Evolutionary conservation across 805 yeast species (phyloP), one percentile per base, ranked within the genome.

Genomic region (Candida maesae): DNA sequence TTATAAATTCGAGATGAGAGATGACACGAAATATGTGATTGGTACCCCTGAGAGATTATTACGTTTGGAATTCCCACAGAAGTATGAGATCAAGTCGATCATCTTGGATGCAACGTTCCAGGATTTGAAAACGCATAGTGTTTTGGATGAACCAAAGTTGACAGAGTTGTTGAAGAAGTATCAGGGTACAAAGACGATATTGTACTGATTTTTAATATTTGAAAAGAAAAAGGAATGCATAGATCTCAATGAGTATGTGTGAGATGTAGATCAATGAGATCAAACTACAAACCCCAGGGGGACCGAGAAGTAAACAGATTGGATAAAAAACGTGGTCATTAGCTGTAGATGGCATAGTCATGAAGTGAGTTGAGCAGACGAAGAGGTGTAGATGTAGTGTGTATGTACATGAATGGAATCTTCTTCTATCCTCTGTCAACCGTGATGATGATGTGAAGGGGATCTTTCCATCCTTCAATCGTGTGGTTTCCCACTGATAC

Each of bases 401-500:
- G 13, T 28, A 28, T 28, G 31, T 28, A 28, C 31, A 28, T 10
- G 31, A n/a, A n/a, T n/a, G n/a, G n/a, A n/a, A n/a, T n/a, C n/a
- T n/a, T n/a, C n/a, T n/a, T n/a, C n/a, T n/a, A n/a, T n/a, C n/a
- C n/a, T n/a, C n/a, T n/a, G n/a, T n/a, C n/a, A n/a, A n/a, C n/a
- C n/a, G n/a, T n/a, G n/a, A 21, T 21, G 24, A 21, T 21, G 24
- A 7, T 7, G 7, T 21, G 24, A 8, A 8, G 24, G 27, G 33
- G 36, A 21, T 33, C 12, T 38, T n/a, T n/a, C n/a, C n/a, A n/a
- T n/a, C n/a, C n/a, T n/a, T n/a, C 39, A 56, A 44, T 56, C 74
- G 50, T 67, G 71, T 23, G 76, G 71, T 44, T 68, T 71, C 30
- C 80, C 80, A 49, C 67, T 70, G 43, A 76, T 66, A 51, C 64